A percentile compares a stretch with the other conserved stretches of the same genome.
phyloP scores from a whole-genome alignment of 164 flowering plant species.

The Sedum album region DNA sequence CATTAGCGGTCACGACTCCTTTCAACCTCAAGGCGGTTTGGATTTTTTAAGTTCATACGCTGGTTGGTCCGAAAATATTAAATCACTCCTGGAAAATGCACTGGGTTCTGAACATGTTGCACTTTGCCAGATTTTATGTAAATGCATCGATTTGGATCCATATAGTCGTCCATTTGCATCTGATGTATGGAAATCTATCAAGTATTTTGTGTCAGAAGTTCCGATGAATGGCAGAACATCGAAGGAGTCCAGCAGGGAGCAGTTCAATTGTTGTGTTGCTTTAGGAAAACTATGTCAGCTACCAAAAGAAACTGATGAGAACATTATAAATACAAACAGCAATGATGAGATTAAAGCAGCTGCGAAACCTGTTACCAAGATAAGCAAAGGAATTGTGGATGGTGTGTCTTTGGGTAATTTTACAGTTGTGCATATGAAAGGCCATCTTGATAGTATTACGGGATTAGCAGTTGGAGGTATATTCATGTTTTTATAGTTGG shows the following conservation, averaged over 20 bases:
- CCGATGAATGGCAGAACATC: constrained; percentile 22
- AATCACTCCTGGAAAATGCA: constrained; percentile 21
- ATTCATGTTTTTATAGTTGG: not conserved
- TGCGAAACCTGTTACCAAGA: constrained; percentile 17
- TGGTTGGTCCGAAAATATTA: constrained; percentile 38
- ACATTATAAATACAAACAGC: constrained; percentile 8
- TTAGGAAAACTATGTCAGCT: constrained; percentile 42
- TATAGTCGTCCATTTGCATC: constrained; percentile 37
- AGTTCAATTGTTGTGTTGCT: constrained; percentile 29
- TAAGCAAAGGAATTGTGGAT: constrained; percentile 28
- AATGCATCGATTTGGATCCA: constrained; percentile 48
- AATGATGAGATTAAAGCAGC: constrained; percentile 16
- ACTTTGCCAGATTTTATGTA: constrained; percentile 32
- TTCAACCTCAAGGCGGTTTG: constrained; percentile 15
- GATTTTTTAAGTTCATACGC: constrained; percentile 18
- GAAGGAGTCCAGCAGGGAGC: constrained; percentile 13
- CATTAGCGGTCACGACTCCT: constrained; percentile 10
- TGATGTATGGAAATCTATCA: constrained; percentile 58
- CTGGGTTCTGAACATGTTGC: constrained; percentile 28
- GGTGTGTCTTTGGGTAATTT: constrained; percentile 32
- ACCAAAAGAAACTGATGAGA: constrained; percentile 14
- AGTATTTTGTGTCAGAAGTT: constrained; percentile 35
- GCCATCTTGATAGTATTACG: constrained; percentile 75
- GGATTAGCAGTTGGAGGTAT: constrained; percentile 83
- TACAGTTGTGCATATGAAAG: constrained; percentile 40